Conservation (phyloP, 768 basidiomycete species). For the Xerocomellus amylosporus region DNA sequence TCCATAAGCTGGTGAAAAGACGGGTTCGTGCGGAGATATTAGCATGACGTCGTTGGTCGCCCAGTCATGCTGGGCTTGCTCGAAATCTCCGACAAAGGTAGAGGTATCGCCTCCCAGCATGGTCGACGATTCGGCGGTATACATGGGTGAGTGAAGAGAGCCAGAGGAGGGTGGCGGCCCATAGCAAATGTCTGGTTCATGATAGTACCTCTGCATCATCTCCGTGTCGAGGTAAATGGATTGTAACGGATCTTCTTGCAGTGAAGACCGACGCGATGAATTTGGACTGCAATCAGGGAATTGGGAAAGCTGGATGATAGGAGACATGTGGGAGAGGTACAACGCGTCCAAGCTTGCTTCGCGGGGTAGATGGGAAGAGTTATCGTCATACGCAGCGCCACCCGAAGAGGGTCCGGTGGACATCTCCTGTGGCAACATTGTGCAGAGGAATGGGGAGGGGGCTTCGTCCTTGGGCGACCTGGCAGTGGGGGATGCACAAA, state of each 20-base stretch:
- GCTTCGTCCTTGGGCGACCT: conserved; percentile 20
- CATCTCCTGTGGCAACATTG: conserved; percentile 22
- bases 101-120: conserved; percentile 11
- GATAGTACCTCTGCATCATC: conserved; percentile 22
- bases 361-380: conserved; percentile 3
- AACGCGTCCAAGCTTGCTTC: conserved; percentile 17
- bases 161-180: conserved; percentile 1
- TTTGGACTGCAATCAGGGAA: conserved; percentile 21
- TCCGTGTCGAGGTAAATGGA: conserved; percentile 24
- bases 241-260: conserved; percentile 24
- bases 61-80: conserved; percentile 14
- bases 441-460: conserved; percentile 31
- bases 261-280: conserved; percentile 12
- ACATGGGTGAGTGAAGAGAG: conserved; percentile 17
- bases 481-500: conserved; percentile 42
- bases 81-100: conserved; percentile 10
- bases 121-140: conserved; percentile 16
- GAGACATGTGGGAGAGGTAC: conserved; percentile 22
- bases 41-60: conserved; percentile 14
- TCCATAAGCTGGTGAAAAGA: conserved; percentile 17
- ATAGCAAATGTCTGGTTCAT: conserved; percentile 17
- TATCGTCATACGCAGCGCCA: conserved; percentile 4
- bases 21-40: conserved; percentile 12
- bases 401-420: conserved; percentile 19
- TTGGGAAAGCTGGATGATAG: conserved; percentile 12